These are phyloP conservation scores for Alternaria solani DNA, from an alignment of 2,329 filamentous ascomycete genomes.

Conservation along the genomic window DNA sequence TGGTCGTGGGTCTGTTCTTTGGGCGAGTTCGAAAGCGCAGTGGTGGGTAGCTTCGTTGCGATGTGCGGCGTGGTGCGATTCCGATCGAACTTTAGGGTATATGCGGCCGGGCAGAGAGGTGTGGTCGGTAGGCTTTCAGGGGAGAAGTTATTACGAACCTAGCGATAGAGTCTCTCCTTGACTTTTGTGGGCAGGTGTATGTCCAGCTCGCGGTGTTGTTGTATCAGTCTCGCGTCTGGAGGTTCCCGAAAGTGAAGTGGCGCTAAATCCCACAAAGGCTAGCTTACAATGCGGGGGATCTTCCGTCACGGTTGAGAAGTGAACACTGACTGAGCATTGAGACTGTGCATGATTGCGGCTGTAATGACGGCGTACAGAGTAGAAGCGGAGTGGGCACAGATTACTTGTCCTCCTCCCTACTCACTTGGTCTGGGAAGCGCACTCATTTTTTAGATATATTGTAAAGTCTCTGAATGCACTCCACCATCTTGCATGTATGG, in stretches of 20 bases:
- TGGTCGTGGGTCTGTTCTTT: neutral
- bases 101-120: slow-evolving; percentile 48
- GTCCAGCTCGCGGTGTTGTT: slow-evolving; percentile 13
- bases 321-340: neutral
- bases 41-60: slow-evolving; percentile 12
- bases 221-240: slow-evolving; percentile 27
- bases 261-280: slow-evolving; percentile 16
- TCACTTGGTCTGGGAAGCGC: neutral
- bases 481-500: neutral
- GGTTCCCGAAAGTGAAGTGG: slow-evolving; percentile 26
- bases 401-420: neutral
- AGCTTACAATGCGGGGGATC: slow-evolving; percentile 22
- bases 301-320: slow-evolving; percentile 3
- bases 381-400: neutral
- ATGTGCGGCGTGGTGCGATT: slow-evolving; percentile 20
- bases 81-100: slow-evolving; percentile 27
- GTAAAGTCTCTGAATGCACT: neutral
- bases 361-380: neutral
- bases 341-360: neutral
- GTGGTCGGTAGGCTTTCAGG: slow-evolving; percentile 59
- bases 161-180: slow-evolving; percentile 4
- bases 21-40: slow-evolving; percentile 2
- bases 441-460: neutral
- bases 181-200: slow-evolving; percentile 6
- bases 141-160: slow-evolving; percentile 23